phyloP scores from a whole-genome alignment of 345 rosid species.

The Tarenaya hassleriana region DNA sequence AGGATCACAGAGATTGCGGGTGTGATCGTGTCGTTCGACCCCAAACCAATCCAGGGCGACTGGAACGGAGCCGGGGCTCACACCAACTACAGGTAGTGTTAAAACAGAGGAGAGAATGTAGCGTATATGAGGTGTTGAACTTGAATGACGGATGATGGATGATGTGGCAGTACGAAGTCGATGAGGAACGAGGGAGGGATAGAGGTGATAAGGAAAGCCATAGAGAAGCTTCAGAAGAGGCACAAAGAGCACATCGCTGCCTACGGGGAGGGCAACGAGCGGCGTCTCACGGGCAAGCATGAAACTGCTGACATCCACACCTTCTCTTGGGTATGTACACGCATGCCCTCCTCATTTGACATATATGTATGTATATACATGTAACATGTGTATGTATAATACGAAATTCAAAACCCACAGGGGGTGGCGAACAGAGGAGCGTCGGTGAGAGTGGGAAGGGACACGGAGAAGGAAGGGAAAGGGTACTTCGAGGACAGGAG shows the following conservation, averaged over 20 bases:
- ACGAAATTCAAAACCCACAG: conserved; percentile 30
- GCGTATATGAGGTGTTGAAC: too few relatives aligned
- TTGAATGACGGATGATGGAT: too few relatives aligned
- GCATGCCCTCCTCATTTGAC: too few relatives aligned
- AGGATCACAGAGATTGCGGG: conserved; percentile 88
- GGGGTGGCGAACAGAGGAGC: conserved; percentile 78
- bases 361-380: too few relatives aligned
- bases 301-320: conserved; percentile 77
- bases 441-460: conserved; percentile 63
- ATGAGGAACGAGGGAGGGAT: conserved; percentile 73
- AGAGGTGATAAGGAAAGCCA: conserved; percentile 67
- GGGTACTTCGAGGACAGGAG: conserved; percentile 74
- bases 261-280: conserved; percentile 88
- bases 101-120: too few relatives aligned
- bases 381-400: too few relatives aligned
- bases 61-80: conserved; percentile 99
- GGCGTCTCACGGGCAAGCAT: conserved; percentile 73
- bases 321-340: conserved; percentile 49
- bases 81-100: conserved; percentile 85
- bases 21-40: conserved; percentile 72
- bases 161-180: conserved; percentile 58
- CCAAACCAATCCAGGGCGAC: conserved; percentile 83
- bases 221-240: conserved; percentile 57
- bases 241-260: conserved; percentile 85
- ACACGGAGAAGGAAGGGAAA: conserved; percentile 63